Percentiles rank a stretch among this genome's conserved stretches.
Evolutionary conservation across 352 stramenopile genomes (phyloP).

Genomic region (Pythium rishiriense): DNA sequence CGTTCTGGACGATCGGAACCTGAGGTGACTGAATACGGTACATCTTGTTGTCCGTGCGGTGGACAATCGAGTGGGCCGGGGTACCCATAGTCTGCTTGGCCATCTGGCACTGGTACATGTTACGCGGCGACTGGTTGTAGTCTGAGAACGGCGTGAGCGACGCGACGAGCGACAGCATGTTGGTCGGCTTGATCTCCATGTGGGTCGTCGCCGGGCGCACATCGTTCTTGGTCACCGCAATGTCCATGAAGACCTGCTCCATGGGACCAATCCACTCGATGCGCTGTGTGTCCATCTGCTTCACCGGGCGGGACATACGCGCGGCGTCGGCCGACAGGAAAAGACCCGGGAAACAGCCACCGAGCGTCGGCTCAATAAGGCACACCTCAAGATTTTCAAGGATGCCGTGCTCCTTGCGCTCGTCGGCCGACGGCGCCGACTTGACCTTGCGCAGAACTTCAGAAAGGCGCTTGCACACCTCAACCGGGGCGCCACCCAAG

Average conservation of each 20-base stretch:
- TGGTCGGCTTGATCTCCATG: constrained; percentile 98
- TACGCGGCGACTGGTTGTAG: constrained; percentile 99
- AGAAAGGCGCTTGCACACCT: constrained; percentile 87
- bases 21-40: constrained; percentile 99
- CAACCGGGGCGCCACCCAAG: constrained; percentile 86
- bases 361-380: constrained; percentile 73
- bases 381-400: constrained; percentile 82
- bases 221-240: constrained; percentile 96
- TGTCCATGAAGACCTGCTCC: constrained; percentile 98
- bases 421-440: constrained; percentile 40
- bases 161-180: constrained; percentile 99
- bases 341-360: constrained; percentile 96
- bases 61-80: constrained; percentile 94
- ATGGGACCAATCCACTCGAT: constrained; percentile 98
- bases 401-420: constrained; percentile 68
- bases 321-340: constrained; percentile 97
- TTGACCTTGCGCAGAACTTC: constrained; percentile 72
- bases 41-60: constrained; percentile 99
- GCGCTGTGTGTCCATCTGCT: constrained; percentile 88
- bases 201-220: constrained; percentile 97
- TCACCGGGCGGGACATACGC: constrained; percentile 93
- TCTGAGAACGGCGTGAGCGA: constrained; percentile 99
- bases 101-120: constrained; percentile 99
- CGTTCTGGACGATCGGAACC: constrained; percentile 97
- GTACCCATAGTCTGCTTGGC: constrained; percentile 99